Evolutionary conservation across 768 basidiomycete genomes (phyloP).

Genomic region (Termitomyces sp.): DNA sequence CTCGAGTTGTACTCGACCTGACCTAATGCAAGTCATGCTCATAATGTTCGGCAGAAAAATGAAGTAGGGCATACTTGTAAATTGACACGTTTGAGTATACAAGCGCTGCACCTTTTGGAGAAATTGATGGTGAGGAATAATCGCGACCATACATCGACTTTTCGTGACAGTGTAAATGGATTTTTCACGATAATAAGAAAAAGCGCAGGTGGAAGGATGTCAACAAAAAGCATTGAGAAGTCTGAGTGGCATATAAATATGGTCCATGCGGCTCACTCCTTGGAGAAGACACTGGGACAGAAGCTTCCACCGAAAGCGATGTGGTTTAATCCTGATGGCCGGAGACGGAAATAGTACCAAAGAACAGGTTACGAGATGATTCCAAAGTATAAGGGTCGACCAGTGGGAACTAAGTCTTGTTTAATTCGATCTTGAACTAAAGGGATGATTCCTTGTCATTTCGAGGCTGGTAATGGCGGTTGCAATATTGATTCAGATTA

Average conservation of each 20-base stretch:
- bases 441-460: too few relatives aligned
- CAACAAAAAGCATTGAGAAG: background rate
- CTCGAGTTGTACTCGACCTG: constrained; percentile 52
- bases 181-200: background rate
- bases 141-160: background rate
- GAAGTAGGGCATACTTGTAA: background rate
- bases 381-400: too few relatives aligned
- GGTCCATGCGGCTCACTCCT: background rate
- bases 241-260: background rate
- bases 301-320: background rate
- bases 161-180: background rate
- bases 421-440: background rate
- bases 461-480: background rate
- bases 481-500: too few relatives aligned
- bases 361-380: too few relatives aligned
- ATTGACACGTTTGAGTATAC: background rate
- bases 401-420: too few relatives aligned
- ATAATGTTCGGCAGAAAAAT: background rate
- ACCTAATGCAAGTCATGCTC: constrained; percentile 23
- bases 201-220: background rate
- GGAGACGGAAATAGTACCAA: background rate
- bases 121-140: background rate
- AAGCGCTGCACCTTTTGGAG: background rate
- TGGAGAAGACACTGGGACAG: background rate
- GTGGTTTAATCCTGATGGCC: background rate